Conservation (phyloP, 2,329 filamentous ascomycete species). For the Didymella arachidicola region DNA sequence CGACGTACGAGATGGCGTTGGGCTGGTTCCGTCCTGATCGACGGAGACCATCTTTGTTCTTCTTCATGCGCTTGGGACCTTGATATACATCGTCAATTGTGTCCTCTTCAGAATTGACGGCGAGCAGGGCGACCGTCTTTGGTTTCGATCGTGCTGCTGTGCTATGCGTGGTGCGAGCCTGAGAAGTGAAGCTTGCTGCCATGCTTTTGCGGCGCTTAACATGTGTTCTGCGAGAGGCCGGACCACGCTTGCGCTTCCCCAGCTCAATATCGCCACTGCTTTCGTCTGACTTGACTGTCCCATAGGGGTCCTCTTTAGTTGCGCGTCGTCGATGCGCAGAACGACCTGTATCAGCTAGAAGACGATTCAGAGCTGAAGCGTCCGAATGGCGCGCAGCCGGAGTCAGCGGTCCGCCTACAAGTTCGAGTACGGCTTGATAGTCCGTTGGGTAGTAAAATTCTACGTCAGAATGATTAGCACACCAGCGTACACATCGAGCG, state of each 20-base stretch:
- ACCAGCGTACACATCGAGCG: constrained; percentile 35
- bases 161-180: not conserved
- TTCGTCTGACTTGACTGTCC: not conserved
- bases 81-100: constrained; percentile 5
- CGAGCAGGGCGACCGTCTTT: no score
- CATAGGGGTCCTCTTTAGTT: no score
- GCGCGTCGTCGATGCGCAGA: not conserved
- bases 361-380: not conserved
- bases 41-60: constrained; percentile 3
- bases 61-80: constrained; percentile 5
- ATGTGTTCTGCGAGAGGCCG: not conserved
- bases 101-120: not conserved
- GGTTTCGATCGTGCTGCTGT: not conserved
- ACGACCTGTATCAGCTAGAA: not conserved
- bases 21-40: constrained; percentile 3
- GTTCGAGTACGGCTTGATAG: constrained; percentile 18
- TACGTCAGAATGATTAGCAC: constrained; percentile 28
- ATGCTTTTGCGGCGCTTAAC: not conserved
- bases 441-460: constrained; percentile 36
- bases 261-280: not conserved
- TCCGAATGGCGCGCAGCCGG: not conserved
- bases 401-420: not conserved
- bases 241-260: not conserved
- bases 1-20: not conserved
- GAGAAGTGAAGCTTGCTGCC: not conserved